Percentiles rank a stretch among this genome's conserved stretches.
Conservation (phyloP, 176 grass and related monocot species). For the Bonia amplexicaulis region DNA sequence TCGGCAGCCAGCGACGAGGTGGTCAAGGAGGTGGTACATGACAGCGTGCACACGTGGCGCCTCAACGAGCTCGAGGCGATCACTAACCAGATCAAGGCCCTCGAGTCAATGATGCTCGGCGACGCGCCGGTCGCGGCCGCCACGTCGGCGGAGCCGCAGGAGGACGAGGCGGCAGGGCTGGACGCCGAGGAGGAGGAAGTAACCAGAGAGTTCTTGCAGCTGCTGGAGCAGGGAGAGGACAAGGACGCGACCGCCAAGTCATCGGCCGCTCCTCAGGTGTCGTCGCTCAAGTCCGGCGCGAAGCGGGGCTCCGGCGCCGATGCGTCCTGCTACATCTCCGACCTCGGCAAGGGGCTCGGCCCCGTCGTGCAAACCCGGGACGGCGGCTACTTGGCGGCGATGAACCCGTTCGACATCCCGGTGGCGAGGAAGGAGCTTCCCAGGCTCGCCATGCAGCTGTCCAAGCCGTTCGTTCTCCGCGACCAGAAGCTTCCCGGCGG, state of each 20-base stretch:
- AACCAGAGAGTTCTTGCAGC: constrained; percentile 70
- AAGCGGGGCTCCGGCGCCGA: constrained; percentile 10
- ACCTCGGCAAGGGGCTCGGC: constrained; percentile 80
- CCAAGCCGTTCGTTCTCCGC: constrained; percentile 65
- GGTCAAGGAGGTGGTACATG: constrained; percentile 83
- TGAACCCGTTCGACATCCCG: constrained; percentile 77
- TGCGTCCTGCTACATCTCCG: constrained; percentile 50
- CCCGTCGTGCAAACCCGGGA: constrained; percentile 75
- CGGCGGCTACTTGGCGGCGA: constrained; percentile 72
- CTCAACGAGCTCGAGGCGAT: constrained; percentile 84
- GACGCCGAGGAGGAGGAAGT: constrained; percentile 78
- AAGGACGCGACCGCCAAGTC: neutral
- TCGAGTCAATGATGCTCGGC: constrained; percentile 72
- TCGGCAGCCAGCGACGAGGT: constrained; percentile 54
- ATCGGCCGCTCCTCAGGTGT: constrained; percentile 10
- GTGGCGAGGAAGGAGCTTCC: constrained; percentile 55
- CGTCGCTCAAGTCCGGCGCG: constrained; percentile 26
- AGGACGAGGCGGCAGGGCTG: constrained; percentile 32
- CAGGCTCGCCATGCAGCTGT: constrained; percentile 92
- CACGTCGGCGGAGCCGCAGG: constrained; percentile 12
- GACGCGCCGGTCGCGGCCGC: constrained; percentile 14
- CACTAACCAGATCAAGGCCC: constrained; percentile 83
- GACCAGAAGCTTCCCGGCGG: constrained; percentile 43
- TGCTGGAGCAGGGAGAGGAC: constrained; percentile 52
- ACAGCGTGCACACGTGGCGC: constrained; percentile 55